Evolutionary conservation across 2,329 filamentous ascomycete species (phyloP), one percentile per base, ranked within the genome.

Genomic region (Fonsecaea multimorphosa): DNA sequence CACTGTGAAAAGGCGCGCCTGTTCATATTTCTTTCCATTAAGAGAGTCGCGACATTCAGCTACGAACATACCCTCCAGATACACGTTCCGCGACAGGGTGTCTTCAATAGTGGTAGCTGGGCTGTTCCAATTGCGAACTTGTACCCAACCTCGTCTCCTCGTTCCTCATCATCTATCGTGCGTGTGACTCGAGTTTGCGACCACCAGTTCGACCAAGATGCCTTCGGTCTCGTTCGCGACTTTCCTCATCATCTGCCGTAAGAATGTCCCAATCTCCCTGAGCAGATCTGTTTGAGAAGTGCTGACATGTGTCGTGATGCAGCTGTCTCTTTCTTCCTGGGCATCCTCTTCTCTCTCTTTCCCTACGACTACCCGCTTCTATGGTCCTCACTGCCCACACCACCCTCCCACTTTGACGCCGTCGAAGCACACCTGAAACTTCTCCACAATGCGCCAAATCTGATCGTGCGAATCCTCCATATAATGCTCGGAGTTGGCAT

Each of bases 291-390:
- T 9, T 56, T 54, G 27, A 46, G 34, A 61, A 38, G 57, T 56
- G 46, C 63, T 61, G 53, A 57, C 60, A 51, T 51, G 27, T 52
- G n/a, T 24, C 31, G 49, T 53, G 19, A 58, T 56, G 40, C 73
- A 93, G 91, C 91, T 70, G 93, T 91, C 71, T 97, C 92, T 79
- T 99, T 99, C 87, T 97, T 98, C 86, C 90, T 99, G 70, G 95
- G 95, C 73, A 93, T 98, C 78, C 89, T 99, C 79, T 99, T 98
- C 86, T 93, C 93, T 73, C 89, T 89, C 69, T 96, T 98, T 80
- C 93, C 95, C 68, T 99, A 98, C 84, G 95, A 82, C 75, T 82
- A 82, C 72, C 80, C 80, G 14, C 78, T 82, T 58, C 78, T 82
- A 5, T 82, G 80, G 80, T 81, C 79, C 27, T 76, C 77, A 4